Evolutionary conservation across 768 basidiomycete genomes (phyloP), one percentile per base, ranked within the genome.

Genomic region (Collybiopsis luxurians): DNA sequence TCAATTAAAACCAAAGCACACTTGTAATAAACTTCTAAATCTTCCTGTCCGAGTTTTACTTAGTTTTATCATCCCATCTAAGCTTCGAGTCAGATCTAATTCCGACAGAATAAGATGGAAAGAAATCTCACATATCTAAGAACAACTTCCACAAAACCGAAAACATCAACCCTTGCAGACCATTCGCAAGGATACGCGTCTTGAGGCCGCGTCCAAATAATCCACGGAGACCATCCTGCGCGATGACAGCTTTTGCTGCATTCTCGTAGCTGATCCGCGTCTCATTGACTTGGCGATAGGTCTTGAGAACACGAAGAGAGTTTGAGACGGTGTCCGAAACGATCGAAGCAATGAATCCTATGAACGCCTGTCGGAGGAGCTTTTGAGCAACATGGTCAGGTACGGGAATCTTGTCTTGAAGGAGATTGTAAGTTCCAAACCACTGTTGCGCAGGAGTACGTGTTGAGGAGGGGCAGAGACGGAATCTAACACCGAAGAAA

Each of bases 271-370:
- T 83, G 15, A 98, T 87, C 28, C 84, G 81, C 4, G 83, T 83
- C 59, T 89, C 86, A 66, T 94, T 84, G 30, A 95, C 93, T 69
- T 98, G 96, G 15, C 95, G 77, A 72, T 97, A 98, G 0, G 96
- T 98, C 80, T 98, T 98, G 66, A 98, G 73, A 2, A 98, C 95
- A 19, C 93, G 83, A 1, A 98, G 75, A 4, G 89, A 92, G 74
- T 98, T 98, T 43, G 89, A 92, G 40, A 89, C 67, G 1, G 86
- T 89, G 67, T 98, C 96, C 11, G 92, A 95, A 2, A 86, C 77
- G 52, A 97, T 77, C 4, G 92, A 92, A 1, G 95, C 92, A 28
- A 74, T 78, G 70, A 98, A 98, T 1, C 95, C 96, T 60, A 98
- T 97, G 69, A 95, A 82, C 0, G 94, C 95, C 44, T 92, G 89